Conservation (phyloP, 2,329 filamentous ascomycete genomes). For the Trichoderma pleuroti region DNA sequence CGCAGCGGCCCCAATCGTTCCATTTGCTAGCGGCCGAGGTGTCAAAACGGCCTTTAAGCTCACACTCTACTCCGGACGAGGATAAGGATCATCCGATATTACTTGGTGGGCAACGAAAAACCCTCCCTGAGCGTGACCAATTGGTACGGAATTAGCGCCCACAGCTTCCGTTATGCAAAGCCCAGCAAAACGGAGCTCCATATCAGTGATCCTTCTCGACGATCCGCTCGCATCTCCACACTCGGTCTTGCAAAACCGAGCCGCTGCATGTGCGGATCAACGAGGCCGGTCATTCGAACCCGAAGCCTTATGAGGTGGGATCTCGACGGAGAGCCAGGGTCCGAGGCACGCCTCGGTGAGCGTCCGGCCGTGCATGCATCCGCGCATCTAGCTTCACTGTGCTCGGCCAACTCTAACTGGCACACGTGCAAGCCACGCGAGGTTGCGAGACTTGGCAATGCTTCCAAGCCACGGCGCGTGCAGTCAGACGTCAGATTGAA, state of each 20-base stretch:
- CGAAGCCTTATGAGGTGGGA: neutral
- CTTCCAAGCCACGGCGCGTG: neutral
- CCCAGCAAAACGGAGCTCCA: neutral
- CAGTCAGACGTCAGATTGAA: neutral
- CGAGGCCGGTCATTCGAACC: neutral
- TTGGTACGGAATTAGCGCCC: neutral
- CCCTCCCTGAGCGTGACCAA: neutral
- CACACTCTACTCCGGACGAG: neutral
- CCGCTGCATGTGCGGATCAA: neutral
- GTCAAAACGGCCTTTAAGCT: neutral
- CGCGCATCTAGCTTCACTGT: neutral
- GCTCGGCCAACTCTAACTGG: neutral
- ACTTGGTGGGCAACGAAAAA: neutral
- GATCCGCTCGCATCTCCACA: slow-evolving; percentile 11
- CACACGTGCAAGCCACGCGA: neutral
- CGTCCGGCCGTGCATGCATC: neutral
- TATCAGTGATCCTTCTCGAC: neutral
- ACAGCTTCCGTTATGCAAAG: neutral
- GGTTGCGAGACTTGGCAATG: neutral
- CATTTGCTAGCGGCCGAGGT: neutral
- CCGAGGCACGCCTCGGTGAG: neutral
- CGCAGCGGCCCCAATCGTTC: neutral
- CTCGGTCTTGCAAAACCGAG: slow-evolving; percentile 6
- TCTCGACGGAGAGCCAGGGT: neutral
- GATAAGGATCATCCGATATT: slow-evolving; percentile 7